Evolutionary conservation across 441 rosid genomes (phyloP).

Genomic region (Pelargonium myrrhifolium): DNA sequence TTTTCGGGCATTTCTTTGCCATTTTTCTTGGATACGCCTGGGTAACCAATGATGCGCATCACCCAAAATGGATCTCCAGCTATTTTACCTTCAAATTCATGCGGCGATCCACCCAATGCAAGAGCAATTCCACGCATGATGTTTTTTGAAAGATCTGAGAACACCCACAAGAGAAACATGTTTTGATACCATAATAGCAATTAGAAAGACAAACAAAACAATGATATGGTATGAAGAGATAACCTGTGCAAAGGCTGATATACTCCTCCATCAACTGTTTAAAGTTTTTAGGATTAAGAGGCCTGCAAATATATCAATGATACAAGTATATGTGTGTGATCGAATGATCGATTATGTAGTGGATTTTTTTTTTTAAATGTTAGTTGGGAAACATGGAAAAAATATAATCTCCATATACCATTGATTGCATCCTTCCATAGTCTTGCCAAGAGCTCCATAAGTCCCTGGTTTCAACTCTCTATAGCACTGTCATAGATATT

Average conservation of each 20-base stretch:
- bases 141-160: conserved; percentile 60
- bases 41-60: conserved; percentile 68
- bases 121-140: conserved; percentile 67
- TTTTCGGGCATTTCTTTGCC: conserved; percentile 33
- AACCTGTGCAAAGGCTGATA: conserved; percentile 57
- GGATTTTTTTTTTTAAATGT: too few species aligned
- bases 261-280: conserved; percentile 63
- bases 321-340: too few species aligned
- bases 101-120: conserved; percentile 56
- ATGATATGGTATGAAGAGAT: conserved; percentile 3
- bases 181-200: background rate
- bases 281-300: conserved; percentile 45
- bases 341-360: too few species aligned
- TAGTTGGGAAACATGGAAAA: conserved; percentile 3
- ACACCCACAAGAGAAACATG: conserved; percentile 11
- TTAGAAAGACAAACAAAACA: background rate
- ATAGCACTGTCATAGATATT: conserved; percentile 45
- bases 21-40: conserved; percentile 36
- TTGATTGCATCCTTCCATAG: conserved; percentile 78
- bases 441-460: conserved; percentile 68
- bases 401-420: conserved; percentile 37
- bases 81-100: conserved; percentile 62
- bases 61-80: conserved; percentile 88
- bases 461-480: conserved; percentile 56
- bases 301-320: conserved; percentile 36